Percentiles rank a stretch among this genome's conserved stretches.
Conservation (phyloP, 208 protist species). For the Wallacemonas sp. region DNA sequence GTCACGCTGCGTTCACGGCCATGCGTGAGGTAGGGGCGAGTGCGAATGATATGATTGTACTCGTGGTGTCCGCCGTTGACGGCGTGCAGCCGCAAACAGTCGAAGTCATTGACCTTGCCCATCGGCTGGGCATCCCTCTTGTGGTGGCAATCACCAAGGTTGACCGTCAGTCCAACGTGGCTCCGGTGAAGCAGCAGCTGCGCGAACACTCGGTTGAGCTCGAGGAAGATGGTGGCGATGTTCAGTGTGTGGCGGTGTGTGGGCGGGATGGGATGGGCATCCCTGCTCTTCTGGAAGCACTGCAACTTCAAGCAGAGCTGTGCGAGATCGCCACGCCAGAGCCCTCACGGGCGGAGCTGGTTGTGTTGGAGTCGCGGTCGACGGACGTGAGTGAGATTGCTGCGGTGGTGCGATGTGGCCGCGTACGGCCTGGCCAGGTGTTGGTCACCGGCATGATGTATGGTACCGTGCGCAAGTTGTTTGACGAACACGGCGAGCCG, state of each 20-base stretch:
- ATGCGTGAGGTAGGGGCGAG: conserved; percentile 95
- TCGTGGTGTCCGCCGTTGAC: conserved; percentile 96
- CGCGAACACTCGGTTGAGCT: conserved; percentile 71
- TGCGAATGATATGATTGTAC: conserved; percentile 96
- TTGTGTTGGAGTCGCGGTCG: conserved; percentile 91
- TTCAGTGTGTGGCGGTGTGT: conserved; percentile 91
- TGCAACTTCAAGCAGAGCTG: conserved; percentile 89
- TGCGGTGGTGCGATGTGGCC: conserved; percentile 84
- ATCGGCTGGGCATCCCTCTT: conserved; percentile 72
- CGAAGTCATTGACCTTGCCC: conserved; percentile 90
- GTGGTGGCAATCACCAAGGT: conserved; percentile 98
- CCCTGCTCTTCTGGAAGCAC: conserved; percentile 85
- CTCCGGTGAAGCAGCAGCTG: conserved; percentile 85
- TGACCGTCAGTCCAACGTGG: conserved; percentile 87
- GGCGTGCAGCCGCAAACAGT: conserved; percentile 94
- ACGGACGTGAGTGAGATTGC: conserved; percentile 49
- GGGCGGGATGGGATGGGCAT: conserved; percentile 87
- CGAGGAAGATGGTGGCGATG: conserved; percentile 95
- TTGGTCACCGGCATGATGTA: conserved; percentile 80
- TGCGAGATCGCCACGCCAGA: conserved; percentile 87
- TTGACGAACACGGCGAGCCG: conserved; percentile 62
- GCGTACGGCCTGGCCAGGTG: conserved; percentile 61
- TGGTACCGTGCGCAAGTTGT: conserved; percentile 62
- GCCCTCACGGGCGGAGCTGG: conserved; percentile 78
- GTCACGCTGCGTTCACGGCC: conserved; percentile 94